Evolutionary conservation across 2,329 filamentous ascomycete genomes (phyloP).

Genomic region (Botrytis hyacinthi): DNA sequence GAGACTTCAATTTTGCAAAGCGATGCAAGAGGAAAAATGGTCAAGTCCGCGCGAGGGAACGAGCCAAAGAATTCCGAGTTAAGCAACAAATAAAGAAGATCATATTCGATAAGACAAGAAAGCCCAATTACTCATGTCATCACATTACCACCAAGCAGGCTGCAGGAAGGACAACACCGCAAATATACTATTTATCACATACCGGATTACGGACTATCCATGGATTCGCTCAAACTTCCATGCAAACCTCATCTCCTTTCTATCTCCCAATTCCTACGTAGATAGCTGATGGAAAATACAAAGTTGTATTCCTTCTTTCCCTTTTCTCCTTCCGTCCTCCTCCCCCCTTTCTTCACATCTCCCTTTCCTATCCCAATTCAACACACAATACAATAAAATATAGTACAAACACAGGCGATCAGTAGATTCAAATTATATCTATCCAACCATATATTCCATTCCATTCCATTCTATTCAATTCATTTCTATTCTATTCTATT

Average conservation of each 20-base stretch:
- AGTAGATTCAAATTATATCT: no score
- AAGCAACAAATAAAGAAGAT: neutral
- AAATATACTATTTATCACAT: neutral
- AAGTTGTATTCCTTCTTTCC: neutral
- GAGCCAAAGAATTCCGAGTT: fast-evolving
- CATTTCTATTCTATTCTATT: no score
- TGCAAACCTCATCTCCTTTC: neutral
- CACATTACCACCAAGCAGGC: neutral
- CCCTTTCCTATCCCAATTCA: neutral
- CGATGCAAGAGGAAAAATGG: neutral
- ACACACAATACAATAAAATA: neutral
- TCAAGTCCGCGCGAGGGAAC: fast-evolving
- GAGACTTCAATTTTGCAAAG: neutral
- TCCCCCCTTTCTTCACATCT: neutral
- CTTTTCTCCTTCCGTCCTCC: no score
- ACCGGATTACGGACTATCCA: neutral
- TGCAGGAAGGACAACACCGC: no score
- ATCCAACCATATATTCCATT: neutral
- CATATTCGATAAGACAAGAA: neutral
- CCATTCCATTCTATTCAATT: fast-evolving
- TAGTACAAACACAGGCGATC: neutral
- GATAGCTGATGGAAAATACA: neutral
- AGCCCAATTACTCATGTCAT: neutral
- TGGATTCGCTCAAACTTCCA: neutral
- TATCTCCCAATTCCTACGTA: neutral